Percentiles rank a stretch among this genome's conserved stretches.
Evolutionary conservation across 2,329 filamentous ascomycete genomes (phyloP).

Genomic region (Talaromyces islandicus): DNA sequence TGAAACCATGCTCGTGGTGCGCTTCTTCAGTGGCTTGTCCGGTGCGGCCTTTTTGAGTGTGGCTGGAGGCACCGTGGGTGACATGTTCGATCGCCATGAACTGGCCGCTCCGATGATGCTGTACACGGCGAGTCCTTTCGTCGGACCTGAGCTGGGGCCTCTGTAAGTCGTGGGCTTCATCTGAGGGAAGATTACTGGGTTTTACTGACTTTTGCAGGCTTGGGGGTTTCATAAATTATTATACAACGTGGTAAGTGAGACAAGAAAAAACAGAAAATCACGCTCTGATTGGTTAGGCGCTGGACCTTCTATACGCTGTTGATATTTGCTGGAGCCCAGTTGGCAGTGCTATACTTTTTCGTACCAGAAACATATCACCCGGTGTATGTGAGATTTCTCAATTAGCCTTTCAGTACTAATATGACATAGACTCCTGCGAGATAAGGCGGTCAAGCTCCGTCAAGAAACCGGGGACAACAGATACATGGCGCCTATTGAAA

Average conservation of each 20-base stretch:
- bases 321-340: conserved; percentile 68
- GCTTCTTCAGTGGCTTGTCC: conserved; percentile 58
- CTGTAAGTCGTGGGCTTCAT: conserved; percentile 27
- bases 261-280: not conserved
- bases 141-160: conserved; percentile 52
- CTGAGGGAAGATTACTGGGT: not conserved
- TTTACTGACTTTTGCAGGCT: conserved; percentile 20
- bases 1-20: conserved; percentile 67
- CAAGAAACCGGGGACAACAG: conserved; percentile 50
- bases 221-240: conserved; percentile 78
- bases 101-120: conserved; percentile 79
- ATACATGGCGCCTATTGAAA: conserved; percentile 74
- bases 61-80: conserved; percentile 78
- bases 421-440: conserved; percentile 54
- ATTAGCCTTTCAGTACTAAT: conserved; percentile 37
- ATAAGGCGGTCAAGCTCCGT: conserved; percentile 65
- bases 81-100: conserved; percentile 63
- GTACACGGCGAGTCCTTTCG: conserved; percentile 61
- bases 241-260: conserved; percentile 53
- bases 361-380: conserved; percentile 83
- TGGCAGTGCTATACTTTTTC: conserved; percentile 59
- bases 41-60: conserved; percentile 57
- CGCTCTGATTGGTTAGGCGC: conserved; percentile 38
- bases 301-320: conserved; percentile 82
- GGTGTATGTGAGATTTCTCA: conserved; percentile 27